Percentiles rank a stretch among this genome's conserved stretches.
Conservation (phyloP, 805 yeast genomes). For the Barnettozyma botsteinii region DNA sequence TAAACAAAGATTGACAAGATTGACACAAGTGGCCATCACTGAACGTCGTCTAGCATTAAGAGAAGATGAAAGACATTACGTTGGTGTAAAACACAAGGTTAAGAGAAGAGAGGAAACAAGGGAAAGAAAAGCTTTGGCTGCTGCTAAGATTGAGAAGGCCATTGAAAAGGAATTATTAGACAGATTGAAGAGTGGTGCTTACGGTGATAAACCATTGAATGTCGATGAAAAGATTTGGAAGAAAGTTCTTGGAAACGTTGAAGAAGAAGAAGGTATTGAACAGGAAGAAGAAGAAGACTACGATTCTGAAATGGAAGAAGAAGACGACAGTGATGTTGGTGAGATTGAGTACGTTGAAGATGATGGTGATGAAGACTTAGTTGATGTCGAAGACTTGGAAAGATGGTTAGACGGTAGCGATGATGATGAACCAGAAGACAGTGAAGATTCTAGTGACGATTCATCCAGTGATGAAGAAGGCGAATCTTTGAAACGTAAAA, state of each 20-base stretch:
- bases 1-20: conserved; percentile 90
- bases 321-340: conserved; percentile 54
- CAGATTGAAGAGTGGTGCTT: conserved; percentile 94
- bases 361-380: conserved; percentile 86
- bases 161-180: conserved; percentile 94
- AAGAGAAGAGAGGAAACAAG: conserved; percentile 90
- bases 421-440: conserved; percentile 32
- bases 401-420: conserved; percentile 68
- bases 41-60: conserved; percentile 88
- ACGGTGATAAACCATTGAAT: conserved; percentile 95
- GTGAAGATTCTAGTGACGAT: conserved; percentile 35
- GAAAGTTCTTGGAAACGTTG: conserved; percentile 81
- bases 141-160: conserved; percentile 94
- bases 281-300: conserved; percentile 45
- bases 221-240: conserved; percentile 96
- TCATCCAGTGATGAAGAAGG: conserved; percentile 33
- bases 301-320: conserved; percentile 43
- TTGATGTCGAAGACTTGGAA: conserved; percentile 89
- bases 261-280: conserved; percentile 53
- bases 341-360: conserved; percentile 87
- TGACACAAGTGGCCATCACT: conserved; percentile 92
- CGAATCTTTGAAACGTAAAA: conserved; percentile 32
- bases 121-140: conserved; percentile 93
- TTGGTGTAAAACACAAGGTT: conserved; percentile 89
- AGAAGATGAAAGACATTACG: conserved; percentile 89